Conservation (phyloP, 116 monocot genomes). For the Iris pallida region DNA sequence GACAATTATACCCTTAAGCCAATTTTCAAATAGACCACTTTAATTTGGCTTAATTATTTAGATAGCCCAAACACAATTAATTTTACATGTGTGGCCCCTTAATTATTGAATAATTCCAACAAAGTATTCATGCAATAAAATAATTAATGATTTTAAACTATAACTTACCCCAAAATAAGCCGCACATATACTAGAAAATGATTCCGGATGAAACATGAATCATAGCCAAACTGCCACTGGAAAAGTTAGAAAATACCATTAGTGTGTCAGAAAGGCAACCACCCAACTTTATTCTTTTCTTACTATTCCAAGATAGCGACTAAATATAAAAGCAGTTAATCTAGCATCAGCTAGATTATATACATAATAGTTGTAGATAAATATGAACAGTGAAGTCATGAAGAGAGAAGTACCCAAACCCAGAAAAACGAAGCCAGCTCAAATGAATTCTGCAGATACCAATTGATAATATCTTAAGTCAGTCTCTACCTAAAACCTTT, state of each 20-base stretch:
- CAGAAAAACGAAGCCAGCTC: conserved; percentile 98
- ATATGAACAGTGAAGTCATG: not conserved
- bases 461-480: conserved; percentile 8
- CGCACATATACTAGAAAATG: conserved; percentile 53
- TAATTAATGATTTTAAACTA: not conserved
- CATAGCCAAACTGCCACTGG: conserved; percentile 98
- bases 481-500: not conserved
- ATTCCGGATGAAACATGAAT: conserved; percentile 30
- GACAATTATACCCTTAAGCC: too few species aligned
- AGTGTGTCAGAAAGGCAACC: not conserved
- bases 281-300: too few species aligned
- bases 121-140: too few species aligned
- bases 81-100: too few species aligned
- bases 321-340: too few species aligned
- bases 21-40: too few species aligned
- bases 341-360: too few species aligned
- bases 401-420: conserved; percentile 77
- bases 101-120: too few species aligned
- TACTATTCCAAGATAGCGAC: too few species aligned
- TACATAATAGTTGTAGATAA: too few species aligned
- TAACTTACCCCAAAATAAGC: conserved; percentile 43
- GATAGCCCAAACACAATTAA: too few species aligned
- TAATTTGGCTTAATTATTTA: too few species aligned
- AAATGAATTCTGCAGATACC: conserved; percentile 77
- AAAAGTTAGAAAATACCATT: conserved; percentile 5